Base-by-base conservation (phyloP, 441 rosid genomes). In the Pelargonium citronellum region DNA sequence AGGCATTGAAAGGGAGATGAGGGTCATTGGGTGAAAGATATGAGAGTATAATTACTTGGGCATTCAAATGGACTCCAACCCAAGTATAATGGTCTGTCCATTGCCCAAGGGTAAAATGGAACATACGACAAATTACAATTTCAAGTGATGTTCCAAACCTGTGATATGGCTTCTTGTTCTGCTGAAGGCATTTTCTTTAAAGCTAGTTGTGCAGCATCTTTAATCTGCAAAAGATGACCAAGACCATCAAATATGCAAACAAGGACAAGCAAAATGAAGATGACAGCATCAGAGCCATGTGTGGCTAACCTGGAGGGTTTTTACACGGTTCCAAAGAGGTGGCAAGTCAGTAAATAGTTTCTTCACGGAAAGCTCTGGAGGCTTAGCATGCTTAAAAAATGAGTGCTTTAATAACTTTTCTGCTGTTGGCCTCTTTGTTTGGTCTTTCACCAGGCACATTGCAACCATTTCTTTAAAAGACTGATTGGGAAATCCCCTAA, bases 381-480 rank as follows among this genome's bases (percentile, higher is more conserved):
- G 91, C 84, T 91, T 92, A 0, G 91, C 90, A 78, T 91, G 79
- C 86, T 89, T 92, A 84, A 95, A 95, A 81, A 91, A 91, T 0
- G 97, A 82, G 76, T 91, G 99, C 64, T 91, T 92, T 70, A 95
- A 77, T 78, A 95, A 73, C 75, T 92, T 95, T 73, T 92, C 99
- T 27, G 97, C 98, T 37, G 99, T 88, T 71, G 99, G 99, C 82
- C 99, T 86, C 87, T 89, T 91, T 39, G 94, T 80, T 82, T 89
- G 99, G 85, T 95, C 99, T 91, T 95, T 95, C 85, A 91, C 99
- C 78, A 95, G 86, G 85, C 99, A 95, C 98, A 92, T 95, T 60
- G 99, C 98, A 76, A 92, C 96, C 99, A 95, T 92, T 85, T 95
- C 98, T 95, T 95, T 92, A 84, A 95, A 95, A 79, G 96, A 89